phyloP scores from a whole-genome alignment of 2,329 filamentous ascomycete species.

The Penicillium sp. region DNA sequence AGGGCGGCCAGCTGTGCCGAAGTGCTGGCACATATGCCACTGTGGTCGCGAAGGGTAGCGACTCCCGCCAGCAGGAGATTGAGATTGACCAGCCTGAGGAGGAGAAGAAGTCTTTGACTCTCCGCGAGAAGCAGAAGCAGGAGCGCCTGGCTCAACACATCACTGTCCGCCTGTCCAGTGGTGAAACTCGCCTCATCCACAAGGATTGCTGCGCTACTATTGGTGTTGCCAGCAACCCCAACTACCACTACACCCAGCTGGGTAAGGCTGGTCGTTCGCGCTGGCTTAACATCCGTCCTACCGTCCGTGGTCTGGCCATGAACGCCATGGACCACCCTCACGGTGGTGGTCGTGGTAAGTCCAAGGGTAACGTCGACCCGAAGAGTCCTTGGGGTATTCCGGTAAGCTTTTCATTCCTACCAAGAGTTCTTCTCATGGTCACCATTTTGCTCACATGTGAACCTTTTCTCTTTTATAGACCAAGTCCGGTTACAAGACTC shows the following conservation, averaged over 20 bases:
- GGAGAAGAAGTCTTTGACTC: slow-evolving; percentile 40
- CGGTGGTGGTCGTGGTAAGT: slow-evolving; percentile 98
- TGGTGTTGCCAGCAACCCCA: slow-evolving; percentile 89
- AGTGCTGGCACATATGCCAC: slow-evolving; percentile 92
- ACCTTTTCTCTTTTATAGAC: slow-evolving; percentile 43
- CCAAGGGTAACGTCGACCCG: slow-evolving; percentile 94
- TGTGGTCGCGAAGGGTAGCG: slow-evolving; percentile 80
- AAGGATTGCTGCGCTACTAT: slow-evolving; percentile 94
- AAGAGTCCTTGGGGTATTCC: slow-evolving; percentile 96
- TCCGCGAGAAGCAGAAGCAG: slow-evolving; percentile 45
- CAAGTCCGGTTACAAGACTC: slow-evolving; percentile 78
- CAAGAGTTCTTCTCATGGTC: slow-evolving; percentile 5
- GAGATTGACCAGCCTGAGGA: slow-evolving; percentile 54
- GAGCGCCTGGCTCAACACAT: slow-evolving; percentile 75
- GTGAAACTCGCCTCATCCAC: slow-evolving; percentile 85
- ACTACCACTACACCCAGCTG: slow-evolving; percentile 85
- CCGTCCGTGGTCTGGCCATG: slow-evolving; percentile 97
- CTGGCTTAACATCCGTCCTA: slow-evolving; percentile 92
- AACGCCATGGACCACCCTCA: slow-evolving; percentile 98
- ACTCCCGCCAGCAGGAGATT: slow-evolving; percentile 59
- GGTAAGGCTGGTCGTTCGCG: slow-evolving; percentile 93
- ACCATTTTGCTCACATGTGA: slow-evolving; percentile 9
- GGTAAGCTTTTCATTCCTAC: slow-evolving; percentile 54
- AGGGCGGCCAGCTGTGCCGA: slow-evolving; percentile 85
- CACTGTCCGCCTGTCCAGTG: slow-evolving; percentile 84